Evolutionary conservation across 805 yeast genomes (phyloP), one percentile per base, ranked within the genome.

Genomic region (Priceomyces melissophilus): DNA sequence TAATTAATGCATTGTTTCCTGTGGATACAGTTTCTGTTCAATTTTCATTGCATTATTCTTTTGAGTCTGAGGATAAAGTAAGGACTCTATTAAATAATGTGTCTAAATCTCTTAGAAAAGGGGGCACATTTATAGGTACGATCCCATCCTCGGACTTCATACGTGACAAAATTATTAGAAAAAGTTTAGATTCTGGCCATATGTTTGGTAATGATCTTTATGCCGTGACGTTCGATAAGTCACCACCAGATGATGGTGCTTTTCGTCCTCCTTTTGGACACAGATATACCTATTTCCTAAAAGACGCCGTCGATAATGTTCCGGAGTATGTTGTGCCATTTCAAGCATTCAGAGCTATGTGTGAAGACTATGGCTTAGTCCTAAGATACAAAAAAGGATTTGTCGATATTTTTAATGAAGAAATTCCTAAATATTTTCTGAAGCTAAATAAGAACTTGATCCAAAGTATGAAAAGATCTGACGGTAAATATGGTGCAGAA

Each of bases 271-370:
- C 93, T 0, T 88, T 70, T 57, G 99, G 99, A 0, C 85, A 90
- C 60, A 73, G 78, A 53, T 93, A 93, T 61, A 79, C 78, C 40
- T 93, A 86, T 58, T 87, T 71, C 65, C 67, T 93, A 43, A 81
- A 81, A 48, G 99, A 93, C 65, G 99, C 99, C 0, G 91, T 93
- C 37, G 96, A 88, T 46, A 83, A 93, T 53, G 96, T 93, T 16
- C 98, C 98, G 0, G 99, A 93, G 57, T 93, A 85, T 55, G 95
- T 93, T 4, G 96, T 93, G 5, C 98, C 97, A 1, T 89, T 93
- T 62, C 97, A 91, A 54, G 78, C 82, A 1, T 78, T 93, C 43
- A 74, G 96, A 60, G 78, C 83, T 41, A 65, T 91, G 40, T 95
- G 96, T 33, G 87, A 83, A 55, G 95, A 88, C 43, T 86, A 81